Percentiles rank a stretch among this genome's conserved stretches.
phyloP scores from a whole-genome alignment of 2,329 filamentous ascomycete genomes.

The Fusarium sp. region DNA sequence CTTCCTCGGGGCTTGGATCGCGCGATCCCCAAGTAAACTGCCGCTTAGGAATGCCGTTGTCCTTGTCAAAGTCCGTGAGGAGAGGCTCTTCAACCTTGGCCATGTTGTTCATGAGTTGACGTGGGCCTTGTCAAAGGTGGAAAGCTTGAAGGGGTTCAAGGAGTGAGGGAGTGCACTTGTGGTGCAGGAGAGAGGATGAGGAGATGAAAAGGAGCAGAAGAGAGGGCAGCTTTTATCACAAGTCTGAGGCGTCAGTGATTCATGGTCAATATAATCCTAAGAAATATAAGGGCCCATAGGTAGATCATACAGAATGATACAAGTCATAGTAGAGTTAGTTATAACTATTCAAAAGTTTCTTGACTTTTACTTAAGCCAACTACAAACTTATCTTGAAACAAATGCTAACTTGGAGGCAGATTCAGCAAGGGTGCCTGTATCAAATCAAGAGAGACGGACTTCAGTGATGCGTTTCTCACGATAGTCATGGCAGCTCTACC shows the following conservation, averaged over 20 bases:
- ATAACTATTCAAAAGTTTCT: too few relatives aligned
- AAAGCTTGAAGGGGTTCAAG: not conserved
- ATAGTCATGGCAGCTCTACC: too few relatives aligned
- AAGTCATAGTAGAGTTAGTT: too few relatives aligned
- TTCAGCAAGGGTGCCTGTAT: too few relatives aligned
- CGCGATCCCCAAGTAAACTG: constrained; percentile 29
- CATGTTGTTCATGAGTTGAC: not conserved
- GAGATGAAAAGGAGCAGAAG: not conserved
- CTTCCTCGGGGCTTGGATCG: not conserved
- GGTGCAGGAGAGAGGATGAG: not conserved
- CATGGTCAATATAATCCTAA: not conserved
- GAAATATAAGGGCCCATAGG: too few relatives aligned
- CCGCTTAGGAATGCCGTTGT: constrained; percentile 18
- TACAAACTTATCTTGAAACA: too few relatives aligned
- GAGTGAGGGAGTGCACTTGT: not conserved
- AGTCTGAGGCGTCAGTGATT: not conserved
- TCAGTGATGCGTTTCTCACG: too few relatives aligned
- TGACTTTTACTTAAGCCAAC: too few relatives aligned
- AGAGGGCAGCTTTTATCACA: not conserved
- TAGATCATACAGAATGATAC: too few relatives aligned
- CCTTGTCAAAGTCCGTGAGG: constrained; percentile 21
- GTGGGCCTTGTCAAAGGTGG: not conserved
- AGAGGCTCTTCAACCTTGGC: constrained; percentile 18
- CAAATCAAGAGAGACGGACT: too few relatives aligned
- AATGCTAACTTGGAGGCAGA: too few relatives aligned